A percentile compares a stretch with the other conserved stretches of the same genome.
These are phyloP conservation scores for Millerago galiae DNA, from an alignment of 805 yeast genomes.

Conservation along the genomic window DNA sequence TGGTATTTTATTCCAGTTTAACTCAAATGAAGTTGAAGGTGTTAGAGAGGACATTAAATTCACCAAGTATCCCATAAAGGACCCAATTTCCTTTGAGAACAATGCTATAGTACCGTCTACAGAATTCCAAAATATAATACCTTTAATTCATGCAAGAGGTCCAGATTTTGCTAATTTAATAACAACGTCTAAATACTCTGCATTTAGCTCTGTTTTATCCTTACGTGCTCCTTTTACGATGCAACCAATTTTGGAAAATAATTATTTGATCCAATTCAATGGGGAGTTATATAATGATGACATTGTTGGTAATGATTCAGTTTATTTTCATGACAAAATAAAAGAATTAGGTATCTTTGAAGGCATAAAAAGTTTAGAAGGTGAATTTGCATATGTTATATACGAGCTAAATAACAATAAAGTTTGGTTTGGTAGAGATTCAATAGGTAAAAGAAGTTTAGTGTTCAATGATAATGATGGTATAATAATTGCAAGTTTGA, in stretches of 20 bases:
- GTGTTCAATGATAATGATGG: constrained; percentile 36
- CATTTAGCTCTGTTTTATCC: constrained; percentile 60
- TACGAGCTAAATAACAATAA: constrained; percentile 33
- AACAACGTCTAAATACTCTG: constrained; percentile 9
- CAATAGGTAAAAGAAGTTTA: constrained; percentile 75
- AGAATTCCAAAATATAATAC: background rate
- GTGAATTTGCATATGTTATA: constrained; percentile 74
- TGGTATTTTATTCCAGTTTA: constrained; percentile 44
- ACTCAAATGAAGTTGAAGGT: too few species aligned
- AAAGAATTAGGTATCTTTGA: constrained; percentile 25
- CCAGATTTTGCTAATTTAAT: constrained; percentile 42
- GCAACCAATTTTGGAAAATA: constrained; percentile 53
- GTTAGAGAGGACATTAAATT: background rate
- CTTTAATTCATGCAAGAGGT: constrained; percentile 43
- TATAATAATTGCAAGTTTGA: constrained; percentile 42
- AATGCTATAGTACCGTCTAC: background rate
- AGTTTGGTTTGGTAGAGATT: constrained; percentile 79
- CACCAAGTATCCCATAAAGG: background rate
- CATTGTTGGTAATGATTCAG: constrained; percentile 59
- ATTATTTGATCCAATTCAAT: constrained; percentile 65
- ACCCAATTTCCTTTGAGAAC: background rate
- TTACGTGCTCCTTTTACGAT: constrained; percentile 69
- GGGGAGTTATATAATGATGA: constrained; percentile 79
- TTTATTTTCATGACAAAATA: constrained; percentile 24
- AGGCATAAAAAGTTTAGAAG: constrained; percentile 45